These are phyloP conservation scores for Neurospora sp. DNA, from an alignment of 495 filamentous ascomycete genomes.

Conservation along the genomic window DNA sequence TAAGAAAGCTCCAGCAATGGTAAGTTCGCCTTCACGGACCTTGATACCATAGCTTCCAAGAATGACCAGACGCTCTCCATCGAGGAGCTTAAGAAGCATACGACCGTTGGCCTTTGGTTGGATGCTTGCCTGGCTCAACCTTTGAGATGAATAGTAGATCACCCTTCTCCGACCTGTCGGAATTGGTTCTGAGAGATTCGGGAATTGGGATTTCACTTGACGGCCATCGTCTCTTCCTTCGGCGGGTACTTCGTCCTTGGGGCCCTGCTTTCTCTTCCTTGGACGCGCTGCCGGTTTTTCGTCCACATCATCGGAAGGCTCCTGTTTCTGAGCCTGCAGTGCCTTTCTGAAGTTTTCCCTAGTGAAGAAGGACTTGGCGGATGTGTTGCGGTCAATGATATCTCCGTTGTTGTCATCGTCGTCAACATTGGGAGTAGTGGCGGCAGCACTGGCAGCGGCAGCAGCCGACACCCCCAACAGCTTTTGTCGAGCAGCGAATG, in stretches of 20 bases:
- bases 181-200: background rate
- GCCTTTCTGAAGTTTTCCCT: background rate
- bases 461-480: conserved; percentile 16
- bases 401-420: background rate
- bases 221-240: conserved; percentile 1
- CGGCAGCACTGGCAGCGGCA: background rate
- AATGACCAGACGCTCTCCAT: conserved; percentile 53
- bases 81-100: conserved; percentile 24
- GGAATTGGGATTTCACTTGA: background rate
- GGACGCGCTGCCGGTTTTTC: background rate
- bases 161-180: background rate
- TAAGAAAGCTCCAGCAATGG: conserved; percentile 58
- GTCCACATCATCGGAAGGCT: background rate
- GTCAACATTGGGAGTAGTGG: background rate
- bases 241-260: conserved; percentile 29
- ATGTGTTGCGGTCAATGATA: background rate
- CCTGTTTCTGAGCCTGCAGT: background rate
- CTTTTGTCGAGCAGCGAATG: conserved; percentile 39
- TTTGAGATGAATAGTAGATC: background rate
- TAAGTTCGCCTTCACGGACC: conserved; percentile 48
- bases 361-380: background rate
- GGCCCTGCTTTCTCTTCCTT: background rate
- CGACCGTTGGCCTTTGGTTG: conserved; percentile 20
- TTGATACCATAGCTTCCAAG: conserved; percentile 67
- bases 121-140: background rate